Percentiles rank a stretch among this genome's conserved stretches.
Conservation (phyloP, 164 flowering plant genomes). For the Kalanchoe fedtschenkoi region DNA sequence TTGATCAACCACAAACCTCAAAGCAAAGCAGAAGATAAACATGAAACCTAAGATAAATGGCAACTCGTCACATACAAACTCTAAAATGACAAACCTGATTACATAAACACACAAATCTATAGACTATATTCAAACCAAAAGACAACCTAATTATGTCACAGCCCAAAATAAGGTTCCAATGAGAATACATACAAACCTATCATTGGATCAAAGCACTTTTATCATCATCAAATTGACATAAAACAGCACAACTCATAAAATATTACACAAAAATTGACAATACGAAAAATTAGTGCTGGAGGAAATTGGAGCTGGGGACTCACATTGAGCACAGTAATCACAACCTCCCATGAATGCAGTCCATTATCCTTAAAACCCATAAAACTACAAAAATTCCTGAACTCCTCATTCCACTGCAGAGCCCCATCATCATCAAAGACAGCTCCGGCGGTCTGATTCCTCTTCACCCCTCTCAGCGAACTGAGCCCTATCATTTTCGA, state of each 20-base stretch:
- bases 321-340: constrained; percentile 1
- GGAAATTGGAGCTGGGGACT: not conserved
- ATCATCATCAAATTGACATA: not conserved
- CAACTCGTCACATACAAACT: not conserved
- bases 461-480: not conserved
- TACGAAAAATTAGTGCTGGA: not conserved
- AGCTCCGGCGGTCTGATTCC: not conserved
- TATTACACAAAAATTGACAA: not conserved
- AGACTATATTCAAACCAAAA: too few relatives aligned
- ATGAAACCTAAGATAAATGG: not conserved
- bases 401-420: constrained; percentile 6
- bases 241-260: too few relatives aligned
- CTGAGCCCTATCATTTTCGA: not conserved
- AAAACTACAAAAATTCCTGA: constrained; percentile 6
- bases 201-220: too few relatives aligned
- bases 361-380: not conserved
- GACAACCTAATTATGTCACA: too few relatives aligned
- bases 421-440: constrained; percentile 5
- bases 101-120: not conserved
- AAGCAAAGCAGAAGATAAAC: too few relatives aligned
- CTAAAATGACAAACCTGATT: not conserved
- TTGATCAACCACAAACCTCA: not conserved
- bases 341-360: constrained; percentile 2
- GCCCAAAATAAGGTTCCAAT: too few relatives aligned
- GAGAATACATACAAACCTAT: too few relatives aligned